phyloP scores from a whole-genome alignment of 2,329 filamentous ascomycete genomes.

The Apiospora hydei region DNA sequence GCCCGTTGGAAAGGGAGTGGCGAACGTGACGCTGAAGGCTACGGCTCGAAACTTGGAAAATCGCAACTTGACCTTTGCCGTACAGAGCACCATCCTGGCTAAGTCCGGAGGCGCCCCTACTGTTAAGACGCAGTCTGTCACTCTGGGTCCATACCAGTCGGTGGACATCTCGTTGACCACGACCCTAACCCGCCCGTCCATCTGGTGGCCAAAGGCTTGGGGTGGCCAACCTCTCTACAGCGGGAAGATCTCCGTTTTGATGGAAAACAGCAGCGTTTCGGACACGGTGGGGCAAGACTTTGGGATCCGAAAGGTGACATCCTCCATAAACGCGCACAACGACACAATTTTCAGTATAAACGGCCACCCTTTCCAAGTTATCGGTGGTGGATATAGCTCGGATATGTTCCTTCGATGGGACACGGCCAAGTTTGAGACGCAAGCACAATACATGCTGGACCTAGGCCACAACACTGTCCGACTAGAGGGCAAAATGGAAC shows the following conservation, averaged over 20 bases:
- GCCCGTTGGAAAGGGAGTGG: conserved; percentile 38
- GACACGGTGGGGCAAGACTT: conserved; percentile 50
- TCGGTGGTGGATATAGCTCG: conserved; percentile 66
- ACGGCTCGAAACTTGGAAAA: conserved; percentile 50
- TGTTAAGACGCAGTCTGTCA: conserved; percentile 43
- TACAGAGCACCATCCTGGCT: conserved; percentile 45
- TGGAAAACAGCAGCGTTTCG: conserved; percentile 35
- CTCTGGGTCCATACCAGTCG: conserved; percentile 46
- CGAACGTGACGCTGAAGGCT: conserved; percentile 48
- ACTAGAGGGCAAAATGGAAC: conserved; percentile 70
- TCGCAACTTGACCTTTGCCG: conserved; percentile 46
- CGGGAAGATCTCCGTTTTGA: conserved; percentile 40
- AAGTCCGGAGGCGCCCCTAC: conserved; percentile 36
- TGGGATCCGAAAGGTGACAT: conserved; percentile 62
- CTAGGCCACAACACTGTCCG: conserved; percentile 70
- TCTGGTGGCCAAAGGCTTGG: conserved; percentile 71
- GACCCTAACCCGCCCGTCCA: conserved; percentile 50
- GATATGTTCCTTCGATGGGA: conserved; percentile 70
- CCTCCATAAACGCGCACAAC: conserved; percentile 57
- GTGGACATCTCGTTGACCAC: conserved; percentile 48
- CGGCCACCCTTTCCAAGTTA: conserved; percentile 63
- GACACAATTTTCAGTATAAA: conserved; percentile 66
- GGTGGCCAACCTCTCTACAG: conserved; percentile 62
- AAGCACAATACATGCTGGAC: conserved; percentile 63
- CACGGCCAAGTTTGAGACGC: conserved; percentile 50